These are phyloP conservation scores for Chimonanthus praecox DNA, from an alignment of 164 flowering plant species.

Conservation along the genomic window DNA sequence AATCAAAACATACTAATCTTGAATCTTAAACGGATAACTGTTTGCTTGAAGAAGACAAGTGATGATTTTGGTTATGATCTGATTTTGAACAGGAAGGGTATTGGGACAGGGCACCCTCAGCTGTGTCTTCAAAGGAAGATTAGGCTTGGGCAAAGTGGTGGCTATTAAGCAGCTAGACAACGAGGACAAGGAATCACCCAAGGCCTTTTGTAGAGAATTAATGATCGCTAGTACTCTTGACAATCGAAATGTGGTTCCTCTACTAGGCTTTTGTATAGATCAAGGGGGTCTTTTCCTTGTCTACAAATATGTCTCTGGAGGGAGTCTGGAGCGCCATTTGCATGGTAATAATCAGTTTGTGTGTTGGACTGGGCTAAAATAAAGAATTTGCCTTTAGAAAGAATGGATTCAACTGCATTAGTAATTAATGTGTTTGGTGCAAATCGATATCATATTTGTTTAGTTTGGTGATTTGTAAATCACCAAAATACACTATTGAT, in stretches of 20 bases:
- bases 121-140: slow-evolving; percentile 77
- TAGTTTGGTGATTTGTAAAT: too few species aligned
- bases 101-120: slow-evolving; percentile 94
- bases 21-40: neutral
- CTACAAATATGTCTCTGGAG: slow-evolving; percentile 84
- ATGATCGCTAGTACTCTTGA: slow-evolving; percentile 86
- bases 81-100: slow-evolving; percentile 50
- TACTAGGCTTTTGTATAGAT: slow-evolving; percentile 84
- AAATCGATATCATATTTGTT: too few species aligned
- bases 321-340: slow-evolving; percentile 79
- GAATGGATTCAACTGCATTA: too few species aligned
- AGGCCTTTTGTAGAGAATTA: slow-evolving; percentile 90
- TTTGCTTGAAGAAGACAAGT: neutral
- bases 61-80: neutral
- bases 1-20: neutral
- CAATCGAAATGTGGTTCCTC: slow-evolving; percentile 65
- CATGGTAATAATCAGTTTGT: slow-evolving; percentile 46
- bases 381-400: too few species aligned
- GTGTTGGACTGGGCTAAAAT: neutral
- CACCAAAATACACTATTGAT: too few species aligned
- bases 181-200: slow-evolving; percentile 74
- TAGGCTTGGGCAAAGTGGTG: slow-evolving; percentile 64
- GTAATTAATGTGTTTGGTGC: too few species aligned
- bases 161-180: slow-evolving; percentile 83
- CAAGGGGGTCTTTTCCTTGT: slow-evolving; percentile 82